Evolutionary conservation across 306 rosid genomes (phyloP).

Genomic region (cucumber (Cucumis sativus)): DNA sequence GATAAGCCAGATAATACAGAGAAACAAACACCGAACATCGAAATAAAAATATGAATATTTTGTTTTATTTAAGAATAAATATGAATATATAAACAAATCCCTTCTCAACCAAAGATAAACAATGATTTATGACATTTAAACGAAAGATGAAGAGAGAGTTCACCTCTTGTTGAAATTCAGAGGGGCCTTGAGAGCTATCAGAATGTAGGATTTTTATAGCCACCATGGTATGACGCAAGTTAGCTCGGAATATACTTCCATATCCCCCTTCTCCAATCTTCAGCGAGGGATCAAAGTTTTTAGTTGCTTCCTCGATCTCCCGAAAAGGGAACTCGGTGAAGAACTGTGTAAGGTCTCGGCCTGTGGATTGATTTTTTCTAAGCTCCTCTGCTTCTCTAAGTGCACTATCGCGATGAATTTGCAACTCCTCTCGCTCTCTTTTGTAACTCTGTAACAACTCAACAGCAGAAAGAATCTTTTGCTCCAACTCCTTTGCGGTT

Average conservation of each 20-base stretch:
- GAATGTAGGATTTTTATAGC: slow-evolving; percentile 60
- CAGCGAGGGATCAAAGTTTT: slow-evolving; percentile 31
- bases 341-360: slow-evolving; percentile 23
- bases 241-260: slow-evolving; percentile 65
- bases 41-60: background rate
- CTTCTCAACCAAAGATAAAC: background rate
- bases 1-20: slow-evolving; percentile 10
- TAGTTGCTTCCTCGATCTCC: slow-evolving; percentile 66
- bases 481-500: slow-evolving; percentile 31
- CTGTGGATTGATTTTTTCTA: slow-evolving; percentile 31
- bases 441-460: slow-evolving; percentile 33
- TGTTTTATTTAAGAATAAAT: too few relatives aligned
- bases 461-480: slow-evolving; percentile 36
- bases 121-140: background rate
- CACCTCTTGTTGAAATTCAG: slow-evolving; percentile 84
- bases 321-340: slow-evolving; percentile 48
- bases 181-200: slow-evolving; percentile 51
- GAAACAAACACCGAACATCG: background rate
- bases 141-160: background rate
- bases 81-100: background rate
- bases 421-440: slow-evolving; percentile 52
- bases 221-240: slow-evolving; percentile 58
- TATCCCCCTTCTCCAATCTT: slow-evolving; percentile 96
- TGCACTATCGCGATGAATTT: slow-evolving; percentile 42
- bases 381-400: slow-evolving; percentile 62